These are phyloP conservation scores for Neocatenulostroma microsporum DNA, from an alignment of 2,329 filamentous ascomycete species.

Conservation along the genomic window DNA sequence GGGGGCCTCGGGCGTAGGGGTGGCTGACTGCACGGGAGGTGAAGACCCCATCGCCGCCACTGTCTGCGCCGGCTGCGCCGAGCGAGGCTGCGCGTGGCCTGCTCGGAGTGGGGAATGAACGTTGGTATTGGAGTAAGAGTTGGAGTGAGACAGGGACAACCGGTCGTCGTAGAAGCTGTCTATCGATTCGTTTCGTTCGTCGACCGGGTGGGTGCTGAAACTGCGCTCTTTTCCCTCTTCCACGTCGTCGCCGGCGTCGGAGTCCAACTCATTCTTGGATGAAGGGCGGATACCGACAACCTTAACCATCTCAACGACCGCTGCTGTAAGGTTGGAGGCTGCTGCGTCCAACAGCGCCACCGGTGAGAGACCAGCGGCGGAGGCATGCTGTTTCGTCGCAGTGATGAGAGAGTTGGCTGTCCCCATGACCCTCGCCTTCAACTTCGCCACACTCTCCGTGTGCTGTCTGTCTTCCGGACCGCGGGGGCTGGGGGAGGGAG, in stretches of 20 bases:
- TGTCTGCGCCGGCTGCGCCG: background rate
- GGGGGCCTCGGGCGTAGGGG: background rate
- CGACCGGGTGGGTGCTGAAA: too few species aligned
- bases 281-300: conserved; percentile 68
- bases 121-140: background rate
- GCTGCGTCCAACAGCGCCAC: conserved; percentile 92
- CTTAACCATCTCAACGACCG: conserved; percentile 78
- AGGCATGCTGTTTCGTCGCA: conserved; percentile 82
- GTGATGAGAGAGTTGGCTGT: conserved; percentile 96
- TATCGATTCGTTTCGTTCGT: too few species aligned
- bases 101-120: background rate
- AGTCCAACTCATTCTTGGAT: conserved; percentile 5
- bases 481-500: conserved; percentile 23
- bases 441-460: conserved; percentile 34
- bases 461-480: too few species aligned
- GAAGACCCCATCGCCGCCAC: background rate
- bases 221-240: conserved; percentile 1
- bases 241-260: conserved; percentile 10
- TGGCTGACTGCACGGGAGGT: background rate
- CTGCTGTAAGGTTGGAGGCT: conserved; percentile 77
- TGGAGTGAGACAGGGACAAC: conserved; percentile 3
- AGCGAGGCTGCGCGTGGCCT: background rate
- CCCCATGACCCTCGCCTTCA: conserved; percentile 77
- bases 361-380: conserved; percentile 74
- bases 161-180: conserved; percentile 13